Conservation (phyloP, 441 rosid genomes). For the Pelargonium citronellum region DNA sequence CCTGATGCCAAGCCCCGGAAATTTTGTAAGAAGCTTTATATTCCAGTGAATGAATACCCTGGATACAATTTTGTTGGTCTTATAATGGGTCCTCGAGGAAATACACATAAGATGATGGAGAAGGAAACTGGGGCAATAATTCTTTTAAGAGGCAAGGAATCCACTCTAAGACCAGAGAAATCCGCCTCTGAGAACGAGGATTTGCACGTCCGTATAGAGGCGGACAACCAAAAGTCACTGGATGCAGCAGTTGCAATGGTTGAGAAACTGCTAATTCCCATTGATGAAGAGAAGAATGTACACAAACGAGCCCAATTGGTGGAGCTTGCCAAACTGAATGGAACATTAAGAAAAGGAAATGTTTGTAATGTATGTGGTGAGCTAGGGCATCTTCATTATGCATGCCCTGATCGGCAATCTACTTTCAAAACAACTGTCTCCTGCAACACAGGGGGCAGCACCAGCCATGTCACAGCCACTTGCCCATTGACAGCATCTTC, state of each 20-base stretch:
- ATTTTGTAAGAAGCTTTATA: constrained; percentile 24
- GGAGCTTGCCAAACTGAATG: constrained; percentile 23
- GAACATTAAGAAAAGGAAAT: constrained; percentile 5
- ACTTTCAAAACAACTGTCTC: background rate
- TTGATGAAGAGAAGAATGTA: constrained; percentile 14
- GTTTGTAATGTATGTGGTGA: constrained; percentile 18
- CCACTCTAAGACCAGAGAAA: background rate
- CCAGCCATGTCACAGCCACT: constrained; percentile 10
- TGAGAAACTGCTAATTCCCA: constrained; percentile 27
- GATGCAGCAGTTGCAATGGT: constrained; percentile 30
- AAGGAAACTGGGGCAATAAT: constrained; percentile 30
- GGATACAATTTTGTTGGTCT: constrained; percentile 26
- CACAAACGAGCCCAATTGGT: constrained; percentile 22
- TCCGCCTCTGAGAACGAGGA: constrained; percentile 22
- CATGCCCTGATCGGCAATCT: constrained; percentile 19
- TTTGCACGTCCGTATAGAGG: constrained; percentile 26
- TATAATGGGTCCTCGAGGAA: constrained; percentile 29
- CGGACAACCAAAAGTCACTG: constrained; percentile 23
- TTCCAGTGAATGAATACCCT: constrained; percentile 29
- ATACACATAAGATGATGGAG: constrained; percentile 29
- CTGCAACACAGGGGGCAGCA: constrained; percentile 5
- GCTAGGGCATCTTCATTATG: constrained; percentile 20
- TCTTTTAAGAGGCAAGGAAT: constrained; percentile 25
- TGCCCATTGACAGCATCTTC: constrained; percentile 8
- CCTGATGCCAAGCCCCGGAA: constrained; percentile 13